Conservation (phyloP, 768 basidiomycete genomes). For the Psilocybe azurescens region DNA sequence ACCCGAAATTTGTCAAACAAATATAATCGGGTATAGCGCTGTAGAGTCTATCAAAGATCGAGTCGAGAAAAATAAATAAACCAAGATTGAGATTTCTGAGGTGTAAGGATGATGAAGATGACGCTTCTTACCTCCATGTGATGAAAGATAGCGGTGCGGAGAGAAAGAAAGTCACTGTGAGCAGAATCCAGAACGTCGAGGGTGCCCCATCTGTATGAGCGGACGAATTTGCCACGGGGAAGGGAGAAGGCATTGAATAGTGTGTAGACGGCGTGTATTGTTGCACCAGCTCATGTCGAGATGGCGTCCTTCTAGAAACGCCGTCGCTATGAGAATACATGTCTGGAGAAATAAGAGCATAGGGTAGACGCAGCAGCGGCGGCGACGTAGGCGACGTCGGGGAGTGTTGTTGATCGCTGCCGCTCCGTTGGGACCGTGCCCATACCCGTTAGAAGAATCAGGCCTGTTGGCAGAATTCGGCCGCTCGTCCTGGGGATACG, state of each 20-base stretch:
- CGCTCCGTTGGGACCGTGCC: slow-evolving; percentile 54
- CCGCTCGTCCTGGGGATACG: slow-evolving; percentile 44
- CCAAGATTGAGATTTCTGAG: slow-evolving; percentile 10
- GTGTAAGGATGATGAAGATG: neutral
- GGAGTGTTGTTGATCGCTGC: slow-evolving; percentile 57
- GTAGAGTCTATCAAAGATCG: slow-evolving; percentile 64
- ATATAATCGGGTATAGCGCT: slow-evolving; percentile 85
- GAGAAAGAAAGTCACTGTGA: slow-evolving; percentile 81
- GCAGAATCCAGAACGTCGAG: slow-evolving; percentile 79
- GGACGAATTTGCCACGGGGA: slow-evolving; percentile 67
- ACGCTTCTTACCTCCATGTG: slow-evolving; percentile 77
- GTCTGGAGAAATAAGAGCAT: slow-evolving; percentile 85
- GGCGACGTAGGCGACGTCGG: slow-evolving; percentile 70
- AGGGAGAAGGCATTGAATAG: slow-evolving; percentile 46
- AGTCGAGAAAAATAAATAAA: slow-evolving; percentile 21
- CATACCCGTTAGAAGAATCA: slow-evolving; percentile 60
- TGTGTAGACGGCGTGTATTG: slow-evolving; percentile 72
- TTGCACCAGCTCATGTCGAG: slow-evolving; percentile 74
- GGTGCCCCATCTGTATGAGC: slow-evolving; percentile 84
- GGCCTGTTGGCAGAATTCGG: slow-evolving; percentile 47
- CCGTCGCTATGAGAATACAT: slow-evolving; percentile 86
- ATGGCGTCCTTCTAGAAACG: slow-evolving; percentile 57
- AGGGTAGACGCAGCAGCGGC: slow-evolving; percentile 73
- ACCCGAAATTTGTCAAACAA: slow-evolving; percentile 77
- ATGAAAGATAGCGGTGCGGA: slow-evolving; percentile 83